These are phyloP conservation scores for Pseudogymnoascus sp. DNA, from an alignment of 2,329 filamentous ascomycete species.

Conservation along the genomic window DNA sequence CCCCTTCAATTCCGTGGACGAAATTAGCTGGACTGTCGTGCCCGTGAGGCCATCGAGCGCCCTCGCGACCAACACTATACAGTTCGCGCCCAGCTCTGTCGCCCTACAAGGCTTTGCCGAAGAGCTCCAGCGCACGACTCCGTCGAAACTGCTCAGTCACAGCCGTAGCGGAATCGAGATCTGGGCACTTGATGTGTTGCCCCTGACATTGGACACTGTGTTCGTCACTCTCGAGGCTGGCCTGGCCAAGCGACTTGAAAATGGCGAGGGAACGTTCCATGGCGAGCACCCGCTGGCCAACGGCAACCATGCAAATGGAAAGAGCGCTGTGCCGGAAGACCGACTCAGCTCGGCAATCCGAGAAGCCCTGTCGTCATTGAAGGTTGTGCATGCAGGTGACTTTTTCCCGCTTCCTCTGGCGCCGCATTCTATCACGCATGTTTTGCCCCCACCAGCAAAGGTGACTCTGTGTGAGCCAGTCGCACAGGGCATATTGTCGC, in stretches of 20 bases:
- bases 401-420: slow-evolving; percentile 70
- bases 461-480: slow-evolving; percentile 94
- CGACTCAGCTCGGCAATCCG: slow-evolving; percentile 62
- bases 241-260: slow-evolving; percentile 70
- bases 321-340: slow-evolving; percentile 42
- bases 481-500: slow-evolving; percentile 72
- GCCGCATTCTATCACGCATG: slow-evolving; percentile 80
- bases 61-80: slow-evolving; percentile 69
- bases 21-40: slow-evolving; percentile 76
- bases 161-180: slow-evolving; percentile 78
- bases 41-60: slow-evolving; percentile 61
- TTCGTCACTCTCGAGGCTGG: slow-evolving; percentile 83
- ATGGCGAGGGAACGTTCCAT: slow-evolving; percentile 77
- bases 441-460: slow-evolving; percentile 75
- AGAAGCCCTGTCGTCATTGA: slow-evolving; percentile 64
- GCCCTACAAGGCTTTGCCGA: slow-evolving; percentile 75
- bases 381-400: slow-evolving; percentile 79
- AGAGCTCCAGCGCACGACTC: slow-evolving; percentile 64
- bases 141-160: slow-evolving; percentile 66
- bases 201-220: slow-evolving; percentile 74
- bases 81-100: slow-evolving; percentile 66
- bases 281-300: slow-evolving; percentile 49
- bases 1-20: slow-evolving; percentile 50
- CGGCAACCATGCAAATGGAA: slow-evolving; percentile 34
- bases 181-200: slow-evolving; percentile 71